These are phyloP conservation scores for Selenicereus undatus DNA, from an alignment of 148 eudicot genomes.

Conservation along the genomic window DNA sequence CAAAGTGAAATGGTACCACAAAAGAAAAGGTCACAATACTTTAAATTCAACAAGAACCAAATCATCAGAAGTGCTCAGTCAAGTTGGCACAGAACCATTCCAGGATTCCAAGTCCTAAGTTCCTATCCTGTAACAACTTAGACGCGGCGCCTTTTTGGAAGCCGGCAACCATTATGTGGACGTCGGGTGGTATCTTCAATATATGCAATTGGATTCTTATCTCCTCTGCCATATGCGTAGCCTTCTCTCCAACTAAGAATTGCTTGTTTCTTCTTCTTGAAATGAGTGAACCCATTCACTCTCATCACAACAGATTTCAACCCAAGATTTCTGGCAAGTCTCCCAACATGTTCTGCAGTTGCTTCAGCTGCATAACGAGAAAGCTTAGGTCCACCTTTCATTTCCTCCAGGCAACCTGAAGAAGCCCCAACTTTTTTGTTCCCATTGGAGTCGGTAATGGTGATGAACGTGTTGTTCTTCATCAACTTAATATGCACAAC, in stretches of 20 bases:
- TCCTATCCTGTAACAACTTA: constrained; percentile 1
- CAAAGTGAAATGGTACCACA: not conserved
- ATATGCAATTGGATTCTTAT: constrained; percentile 55
- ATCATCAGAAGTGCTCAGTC: too few relatives aligned
- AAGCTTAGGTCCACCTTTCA: constrained; percentile 60
- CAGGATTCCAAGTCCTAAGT: not conserved
- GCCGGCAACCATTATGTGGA: constrained; percentile 91
- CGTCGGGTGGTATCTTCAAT: constrained; percentile 87
- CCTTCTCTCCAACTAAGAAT: constrained; percentile 83
- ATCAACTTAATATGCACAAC: constrained; percentile 77
- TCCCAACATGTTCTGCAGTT: constrained; percentile 81
- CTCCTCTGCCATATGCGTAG: constrained; percentile 49
- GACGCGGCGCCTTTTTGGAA: constrained; percentile 59
- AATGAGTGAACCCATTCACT: constrained; percentile 72
- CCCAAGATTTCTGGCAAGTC: constrained; percentile 55
- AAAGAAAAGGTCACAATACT: not conserved
- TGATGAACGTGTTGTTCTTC: constrained; percentile 74
- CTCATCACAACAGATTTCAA: constrained; percentile 75
- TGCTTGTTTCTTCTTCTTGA: constrained; percentile 82
- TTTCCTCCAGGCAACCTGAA: constrained; percentile 55
- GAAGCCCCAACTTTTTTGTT: constrained; percentile 66
- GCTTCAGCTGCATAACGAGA: constrained; percentile 77
- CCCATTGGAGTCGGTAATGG: constrained; percentile 81
- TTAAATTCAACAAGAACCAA: not conserved
- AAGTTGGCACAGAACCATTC: not conserved